Conservation (phyloP, 768 basidiomycete species). For the Tulasnella sp. region DNA sequence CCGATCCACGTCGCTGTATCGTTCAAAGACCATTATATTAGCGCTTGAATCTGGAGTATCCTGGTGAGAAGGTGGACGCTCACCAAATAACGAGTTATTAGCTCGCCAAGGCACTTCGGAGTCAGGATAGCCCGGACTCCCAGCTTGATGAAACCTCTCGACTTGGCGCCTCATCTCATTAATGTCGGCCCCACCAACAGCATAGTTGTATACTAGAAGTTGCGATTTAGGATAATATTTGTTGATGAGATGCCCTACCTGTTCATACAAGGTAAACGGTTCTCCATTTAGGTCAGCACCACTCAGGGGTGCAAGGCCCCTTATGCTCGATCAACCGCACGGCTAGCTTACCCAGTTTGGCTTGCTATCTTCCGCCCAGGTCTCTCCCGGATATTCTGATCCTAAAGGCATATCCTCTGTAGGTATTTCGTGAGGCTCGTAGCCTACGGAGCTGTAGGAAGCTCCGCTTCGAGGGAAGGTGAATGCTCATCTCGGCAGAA, state of each 20-base stretch:
- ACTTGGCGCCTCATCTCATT: conserved; percentile 44
- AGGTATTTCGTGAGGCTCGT: conserved; percentile 22
- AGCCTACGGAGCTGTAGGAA: conserved; percentile 50
- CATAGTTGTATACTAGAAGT: conserved; percentile 56
- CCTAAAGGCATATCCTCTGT: conserved; percentile 47
- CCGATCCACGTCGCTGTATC: conserved; percentile 57
- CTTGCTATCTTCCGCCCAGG: conserved; percentile 45
- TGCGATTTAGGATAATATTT: conserved; percentile 35
- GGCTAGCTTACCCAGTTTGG: conserved; percentile 53
- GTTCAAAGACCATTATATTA: neutral
- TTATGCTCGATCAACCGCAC: too few relatives aligned
- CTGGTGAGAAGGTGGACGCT: neutral
- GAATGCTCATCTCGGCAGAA: neutral
- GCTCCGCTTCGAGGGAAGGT: conserved; percentile 47
- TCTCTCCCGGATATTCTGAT: conserved; percentile 48
- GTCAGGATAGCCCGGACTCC: conserved; percentile 35
- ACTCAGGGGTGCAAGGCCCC: neutral
- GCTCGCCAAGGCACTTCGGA: conserved; percentile 44
- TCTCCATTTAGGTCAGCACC: conserved; percentile 30
- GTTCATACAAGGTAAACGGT: neutral
- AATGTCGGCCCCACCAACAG: conserved; percentile 50
- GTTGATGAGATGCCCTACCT: conserved; percentile 35
- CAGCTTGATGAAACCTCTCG: conserved; percentile 39
- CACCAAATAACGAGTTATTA: conserved; percentile 46
- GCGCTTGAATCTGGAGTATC: neutral